Evolutionary conservation across 352 stramenopile genomes (phyloP).

Genomic region (Pythium aphanidermatum): DNA sequence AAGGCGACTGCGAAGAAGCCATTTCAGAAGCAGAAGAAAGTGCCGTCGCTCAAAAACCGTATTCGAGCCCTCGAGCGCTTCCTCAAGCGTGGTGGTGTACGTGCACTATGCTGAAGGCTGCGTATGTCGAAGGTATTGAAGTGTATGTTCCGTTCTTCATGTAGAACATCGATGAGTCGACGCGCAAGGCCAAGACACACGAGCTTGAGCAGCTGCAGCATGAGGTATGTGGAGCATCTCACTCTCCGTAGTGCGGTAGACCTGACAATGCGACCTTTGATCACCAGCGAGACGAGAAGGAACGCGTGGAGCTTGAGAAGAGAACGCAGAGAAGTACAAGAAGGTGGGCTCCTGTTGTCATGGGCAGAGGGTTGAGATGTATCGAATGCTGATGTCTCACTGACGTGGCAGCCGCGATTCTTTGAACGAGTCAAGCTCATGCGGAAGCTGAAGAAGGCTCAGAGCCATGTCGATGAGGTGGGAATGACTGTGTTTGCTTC

Average conservation of each 20-base stretch:
- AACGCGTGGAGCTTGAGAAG: constrained; percentile 35
- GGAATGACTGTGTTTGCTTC: too few relatives aligned
- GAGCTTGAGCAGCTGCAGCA: constrained; percentile 29
- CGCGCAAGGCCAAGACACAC: constrained; percentile 28
- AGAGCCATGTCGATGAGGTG: constrained; percentile 44
- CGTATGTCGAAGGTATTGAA: too few relatives aligned
- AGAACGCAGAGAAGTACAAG: constrained; percentile 78
- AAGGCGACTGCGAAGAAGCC: constrained; percentile 47
- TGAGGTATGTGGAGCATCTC: constrained; percentile 8
- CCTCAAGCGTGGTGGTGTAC: constrained; percentile 49
- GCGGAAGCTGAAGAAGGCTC: constrained; percentile 65
- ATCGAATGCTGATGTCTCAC: not conserved
- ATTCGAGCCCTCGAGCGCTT: constrained; percentile 77
- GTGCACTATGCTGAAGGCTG: too few relatives aligned
- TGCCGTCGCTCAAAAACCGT: constrained; percentile 78
- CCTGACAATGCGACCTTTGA: not conserved
- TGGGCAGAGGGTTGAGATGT: not conserved
- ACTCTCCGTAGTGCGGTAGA: not conserved
- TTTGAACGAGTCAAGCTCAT: constrained; percentile 83
- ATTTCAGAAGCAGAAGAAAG: constrained; percentile 48
- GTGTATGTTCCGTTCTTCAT: too few relatives aligned
- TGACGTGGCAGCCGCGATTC: constrained; percentile 47
- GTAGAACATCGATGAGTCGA: constrained; percentile 19
- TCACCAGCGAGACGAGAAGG: constrained; percentile 20
- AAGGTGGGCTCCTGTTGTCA: constrained; percentile 32